A percentile compares a stretch with the other conserved stretches of the same genome.
Evolutionary conservation across 2,329 filamentous ascomycete genomes (phyloP).

Genomic region (Fusarium duplospermum): DNA sequence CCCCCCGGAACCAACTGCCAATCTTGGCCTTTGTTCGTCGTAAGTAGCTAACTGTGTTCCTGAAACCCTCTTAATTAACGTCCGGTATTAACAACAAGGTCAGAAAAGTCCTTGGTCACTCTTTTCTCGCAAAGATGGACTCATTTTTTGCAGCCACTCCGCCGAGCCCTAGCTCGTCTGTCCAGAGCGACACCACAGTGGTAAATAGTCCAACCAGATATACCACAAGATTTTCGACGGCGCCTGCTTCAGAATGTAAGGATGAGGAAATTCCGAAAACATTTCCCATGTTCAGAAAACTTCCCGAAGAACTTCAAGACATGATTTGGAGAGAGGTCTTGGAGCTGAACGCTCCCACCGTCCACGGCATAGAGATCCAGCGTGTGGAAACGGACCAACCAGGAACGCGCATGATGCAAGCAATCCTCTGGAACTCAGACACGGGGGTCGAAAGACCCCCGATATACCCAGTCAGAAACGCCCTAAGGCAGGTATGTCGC

Average conservation of each 20-base stretch:
- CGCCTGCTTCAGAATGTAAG: no score
- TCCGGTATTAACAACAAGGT: background rate
- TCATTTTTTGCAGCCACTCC: no score
- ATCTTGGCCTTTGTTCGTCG: background rate
- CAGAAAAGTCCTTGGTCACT: background rate
- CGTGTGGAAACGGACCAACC: background rate
- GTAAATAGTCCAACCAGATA: background rate
- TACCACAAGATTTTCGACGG: background rate
- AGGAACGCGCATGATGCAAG: background rate
- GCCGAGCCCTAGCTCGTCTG: no score
- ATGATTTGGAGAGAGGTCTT: background rate
- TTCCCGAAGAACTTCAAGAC: constrained; percentile 7
- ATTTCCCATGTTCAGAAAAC: background rate
- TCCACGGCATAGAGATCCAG: background rate
- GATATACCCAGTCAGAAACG: background rate
- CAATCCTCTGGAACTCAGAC: background rate
- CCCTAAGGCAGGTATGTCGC: no score
- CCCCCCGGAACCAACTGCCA: background rate
- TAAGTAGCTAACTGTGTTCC: background rate
- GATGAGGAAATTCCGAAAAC: background rate
- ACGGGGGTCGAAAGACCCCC: background rate
- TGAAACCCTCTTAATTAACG: background rate
- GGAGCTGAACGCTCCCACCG: background rate
- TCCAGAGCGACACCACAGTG: no score
- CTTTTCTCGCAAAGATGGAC: no score